phyloP scores from a whole-genome alignment of 1,284 basidiomycete species.

The Tremellales sp. region DNA sequence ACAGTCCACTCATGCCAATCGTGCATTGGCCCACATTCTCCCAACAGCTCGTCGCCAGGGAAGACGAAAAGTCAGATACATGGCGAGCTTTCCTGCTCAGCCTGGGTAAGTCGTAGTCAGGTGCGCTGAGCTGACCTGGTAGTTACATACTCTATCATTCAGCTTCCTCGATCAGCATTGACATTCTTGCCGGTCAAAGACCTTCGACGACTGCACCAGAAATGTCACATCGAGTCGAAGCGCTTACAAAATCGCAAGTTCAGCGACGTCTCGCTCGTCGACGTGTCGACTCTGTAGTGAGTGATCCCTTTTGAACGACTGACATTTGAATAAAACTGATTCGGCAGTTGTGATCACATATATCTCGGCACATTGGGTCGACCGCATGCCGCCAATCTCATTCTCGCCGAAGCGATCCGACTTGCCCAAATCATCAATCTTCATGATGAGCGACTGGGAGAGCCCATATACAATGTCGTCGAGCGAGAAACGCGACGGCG shows the following conservation, averaged over 20 bases:
- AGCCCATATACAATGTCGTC: constrained; percentile 13
- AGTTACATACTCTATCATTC: constrained; percentile 32
- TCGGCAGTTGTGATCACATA: constrained; percentile 27
- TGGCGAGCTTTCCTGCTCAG: constrained; percentile 25
- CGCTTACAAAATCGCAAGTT: constrained; percentile 17
- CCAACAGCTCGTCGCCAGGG: constrained; percentile 24
- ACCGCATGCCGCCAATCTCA: constrained; percentile 21
- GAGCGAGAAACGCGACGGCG: constrained; percentile 28
- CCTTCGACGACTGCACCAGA: constrained; percentile 20
- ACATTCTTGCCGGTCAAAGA: constrained; percentile 17
- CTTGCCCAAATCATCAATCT: constrained; percentile 18
- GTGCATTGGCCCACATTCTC: constrained; percentile 33
- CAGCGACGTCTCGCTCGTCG: constrained; percentile 10
- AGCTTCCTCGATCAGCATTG: constrained; percentile 24
- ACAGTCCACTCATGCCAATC: constrained; percentile 28
- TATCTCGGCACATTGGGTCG: constrained; percentile 29
- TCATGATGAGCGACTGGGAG: constrained; percentile 18
- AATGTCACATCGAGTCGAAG: constrained; percentile 17
- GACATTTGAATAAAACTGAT: not conserved
- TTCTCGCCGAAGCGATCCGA: constrained; percentile 23
- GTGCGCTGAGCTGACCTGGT: not conserved
- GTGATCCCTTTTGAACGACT: not conserved
- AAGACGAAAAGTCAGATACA: constrained; percentile 18
- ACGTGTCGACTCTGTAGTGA: constrained; percentile 26
- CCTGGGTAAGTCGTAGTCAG: constrained; percentile 9